Evolutionary conservation across 2,329 filamentous ascomycete genomes (phyloP).

Genomic region (Dryadomyces quercus-mongolicae): DNA sequence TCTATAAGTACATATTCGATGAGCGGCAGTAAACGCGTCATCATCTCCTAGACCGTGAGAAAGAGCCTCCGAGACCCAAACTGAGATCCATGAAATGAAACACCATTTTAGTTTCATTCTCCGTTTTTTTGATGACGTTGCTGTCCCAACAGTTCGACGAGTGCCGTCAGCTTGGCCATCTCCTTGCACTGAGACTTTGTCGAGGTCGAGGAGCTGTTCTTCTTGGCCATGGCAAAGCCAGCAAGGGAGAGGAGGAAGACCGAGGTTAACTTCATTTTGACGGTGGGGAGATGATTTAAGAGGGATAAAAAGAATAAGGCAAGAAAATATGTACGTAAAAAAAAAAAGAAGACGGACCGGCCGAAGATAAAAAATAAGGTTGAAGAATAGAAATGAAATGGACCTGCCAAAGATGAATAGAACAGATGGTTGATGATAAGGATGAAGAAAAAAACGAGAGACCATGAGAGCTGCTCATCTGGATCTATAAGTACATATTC

Average conservation of each 20-base stretch:
- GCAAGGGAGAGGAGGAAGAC: slow-evolving; percentile 12
- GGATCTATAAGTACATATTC: background rate
- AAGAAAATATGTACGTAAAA: background rate
- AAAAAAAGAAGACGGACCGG: background rate
- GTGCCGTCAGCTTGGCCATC: slow-evolving; percentile 15
- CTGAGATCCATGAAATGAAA: background rate
- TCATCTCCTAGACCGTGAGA: background rate
- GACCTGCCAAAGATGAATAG: background rate
- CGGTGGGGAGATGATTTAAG: background rate
- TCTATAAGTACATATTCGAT: too few species aligned
- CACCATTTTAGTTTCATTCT: background rate
- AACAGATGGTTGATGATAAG: background rate
- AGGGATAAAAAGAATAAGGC: background rate
- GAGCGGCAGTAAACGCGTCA: background rate
- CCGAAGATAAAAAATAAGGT: background rate
- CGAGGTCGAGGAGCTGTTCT: slow-evolving; percentile 9
- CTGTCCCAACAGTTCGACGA: slow-evolving; percentile 15
- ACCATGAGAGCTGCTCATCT: too few species aligned
- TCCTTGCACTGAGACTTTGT: slow-evolving; percentile 20
- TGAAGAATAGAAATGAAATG: background rate
- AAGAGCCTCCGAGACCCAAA: background rate
- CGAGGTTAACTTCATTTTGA: slow-evolving; percentile 5
- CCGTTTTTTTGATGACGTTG: background rate
- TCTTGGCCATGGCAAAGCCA: slow-evolving; percentile 16
- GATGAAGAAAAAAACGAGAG: background rate